These are phyloP conservation scores for Cercospora zeina DNA, from an alignment of 2,329 filamentous ascomycete genomes.

Conservation along the genomic window DNA sequence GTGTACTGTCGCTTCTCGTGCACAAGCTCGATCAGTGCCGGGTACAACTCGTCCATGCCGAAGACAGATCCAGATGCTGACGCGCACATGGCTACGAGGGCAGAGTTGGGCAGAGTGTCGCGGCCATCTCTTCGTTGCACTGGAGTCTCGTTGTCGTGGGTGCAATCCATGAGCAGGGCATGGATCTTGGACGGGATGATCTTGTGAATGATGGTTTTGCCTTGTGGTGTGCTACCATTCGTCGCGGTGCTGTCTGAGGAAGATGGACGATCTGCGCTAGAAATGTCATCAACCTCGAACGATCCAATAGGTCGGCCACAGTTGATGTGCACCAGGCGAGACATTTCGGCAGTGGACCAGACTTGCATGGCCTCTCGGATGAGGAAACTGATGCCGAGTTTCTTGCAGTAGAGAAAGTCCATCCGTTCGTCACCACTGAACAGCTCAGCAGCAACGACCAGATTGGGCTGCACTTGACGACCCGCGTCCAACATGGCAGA, in stretches of 20 bases:
- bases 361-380: slow-evolving; percentile 98
- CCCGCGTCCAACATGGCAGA: slow-evolving; percentile 94
- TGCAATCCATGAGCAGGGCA: slow-evolving; percentile 98
- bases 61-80: slow-evolving; percentile 95
- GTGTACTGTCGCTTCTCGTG: slow-evolving; percentile 82
- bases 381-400: slow-evolving; percentile 83
- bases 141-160: slow-evolving; percentile 95
- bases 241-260: slow-evolving; percentile 36
- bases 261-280: slow-evolving; percentile 56
- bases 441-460: slow-evolving; percentile 91
- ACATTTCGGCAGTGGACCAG: slow-evolving; percentile 92
- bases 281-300: slow-evolving; percentile 89
- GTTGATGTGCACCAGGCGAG: slow-evolving; percentile 87
- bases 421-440: slow-evolving; percentile 95
- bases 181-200: slow-evolving; percentile 89
- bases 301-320: slow-evolving; percentile 93
- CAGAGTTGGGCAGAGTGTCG: slow-evolving; percentile 91
- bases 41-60: slow-evolving; percentile 97
- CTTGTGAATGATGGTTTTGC: slow-evolving; percentile 68
- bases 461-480: slow-evolving; percentile 78
- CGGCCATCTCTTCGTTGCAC: slow-evolving; percentile 92
- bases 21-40: slow-evolving; percentile 87
- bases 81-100: slow-evolving; percentile 92
- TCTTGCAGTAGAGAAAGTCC: slow-evolving; percentile 93
- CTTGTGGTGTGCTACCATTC: slow-evolving; percentile 39